Percentiles rank a stretch among this genome's conserved stretches.
phyloP scores from a whole-genome alignment of 1,139 yeast genomes.

The Sugiyamaella xylanicola region DNA sequence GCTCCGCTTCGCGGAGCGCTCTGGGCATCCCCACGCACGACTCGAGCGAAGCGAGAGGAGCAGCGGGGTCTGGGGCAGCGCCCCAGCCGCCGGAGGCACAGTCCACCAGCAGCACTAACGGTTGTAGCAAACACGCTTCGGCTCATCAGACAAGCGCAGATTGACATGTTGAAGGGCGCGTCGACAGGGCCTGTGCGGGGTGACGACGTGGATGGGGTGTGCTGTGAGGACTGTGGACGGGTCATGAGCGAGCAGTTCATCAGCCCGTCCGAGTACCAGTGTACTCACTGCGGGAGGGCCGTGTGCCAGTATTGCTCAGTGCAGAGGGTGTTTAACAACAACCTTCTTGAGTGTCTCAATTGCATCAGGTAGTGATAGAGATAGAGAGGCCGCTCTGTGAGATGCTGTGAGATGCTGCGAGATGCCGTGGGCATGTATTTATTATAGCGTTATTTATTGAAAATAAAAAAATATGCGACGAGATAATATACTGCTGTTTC shows the following conservation, averaged over 20 bases:
- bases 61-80: not conserved
- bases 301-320: constrained; percentile 29
- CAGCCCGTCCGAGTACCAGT: constrained; percentile 18
- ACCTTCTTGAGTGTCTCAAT: constrained; percentile 24
- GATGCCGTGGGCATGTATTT: constrained; percentile 10
- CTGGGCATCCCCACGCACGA: too few species aligned
- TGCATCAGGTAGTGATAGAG: constrained; percentile 25
- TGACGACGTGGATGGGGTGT: not conserved
- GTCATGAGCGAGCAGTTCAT: constrained; percentile 10
- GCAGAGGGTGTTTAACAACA: constrained; percentile 21
- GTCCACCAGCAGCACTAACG: not conserved
- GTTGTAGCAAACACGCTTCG: constrained; percentile 19
- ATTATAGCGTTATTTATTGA: constrained; percentile 10
- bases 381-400: too few species aligned
- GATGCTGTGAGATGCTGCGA: too few species aligned
- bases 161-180: constrained; percentile 19
- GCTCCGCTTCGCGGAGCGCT: not conserved
- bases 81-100: not conserved
- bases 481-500: constrained; percentile 5
- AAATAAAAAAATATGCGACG: constrained; percentile 9
- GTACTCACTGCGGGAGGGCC: constrained; percentile 22
- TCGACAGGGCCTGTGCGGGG: not conserved
- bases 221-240: constrained; percentile 26
- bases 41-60: not conserved
- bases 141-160: constrained; percentile 26